Conservation (phyloP, 306 rosid species). For the Casuarina equisetifolia region DNA sequence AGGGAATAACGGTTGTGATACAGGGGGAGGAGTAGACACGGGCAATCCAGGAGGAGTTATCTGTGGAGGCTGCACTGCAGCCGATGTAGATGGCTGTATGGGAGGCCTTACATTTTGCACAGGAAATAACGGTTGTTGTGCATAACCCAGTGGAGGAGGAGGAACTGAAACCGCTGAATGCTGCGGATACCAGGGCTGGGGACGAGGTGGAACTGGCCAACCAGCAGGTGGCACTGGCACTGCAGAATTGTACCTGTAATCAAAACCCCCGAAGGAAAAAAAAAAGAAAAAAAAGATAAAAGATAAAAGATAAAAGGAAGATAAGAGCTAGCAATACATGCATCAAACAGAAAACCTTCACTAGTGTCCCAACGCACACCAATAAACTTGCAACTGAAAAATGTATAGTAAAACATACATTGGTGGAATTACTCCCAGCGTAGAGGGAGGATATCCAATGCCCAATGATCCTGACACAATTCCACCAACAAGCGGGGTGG, state of each 20-base stretch:
- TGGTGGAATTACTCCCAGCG: conserved; percentile 60
- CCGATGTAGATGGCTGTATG: conserved; percentile 49
- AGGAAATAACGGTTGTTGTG: conserved; percentile 93
- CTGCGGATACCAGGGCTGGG: conserved; percentile 85
- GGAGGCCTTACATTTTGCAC: conserved; percentile 86
- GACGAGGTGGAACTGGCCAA: conserved; percentile 83
- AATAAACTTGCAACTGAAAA: conserved; percentile 4
- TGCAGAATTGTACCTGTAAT: conserved; percentile 66
- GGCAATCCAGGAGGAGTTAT: conserved; percentile 81
- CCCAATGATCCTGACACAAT: conserved; percentile 71
- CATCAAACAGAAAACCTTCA: conserved; percentile 10
- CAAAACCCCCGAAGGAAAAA: background rate
- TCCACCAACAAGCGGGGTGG: conserved; percentile 60
- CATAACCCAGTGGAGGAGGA: conserved; percentile 65
- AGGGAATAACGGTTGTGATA: conserved; percentile 97
- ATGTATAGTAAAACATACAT: conserved; percentile 54
- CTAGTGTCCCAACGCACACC: background rate
- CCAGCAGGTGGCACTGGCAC: conserved; percentile 57
- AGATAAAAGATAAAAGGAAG: too few species aligned
- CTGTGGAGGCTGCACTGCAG: conserved; percentile 58
- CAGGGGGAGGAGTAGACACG: conserved; percentile 61
- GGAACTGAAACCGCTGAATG: conserved; percentile 73
- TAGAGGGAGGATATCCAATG: conserved; percentile 66
- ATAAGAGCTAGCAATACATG: background rate
- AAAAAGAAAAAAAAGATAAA: too few species aligned